These are phyloP conservation scores for Hypoxylon fuscum DNA, from an alignment of 495 filamentous ascomycete species.

Conservation along the genomic window DNA sequence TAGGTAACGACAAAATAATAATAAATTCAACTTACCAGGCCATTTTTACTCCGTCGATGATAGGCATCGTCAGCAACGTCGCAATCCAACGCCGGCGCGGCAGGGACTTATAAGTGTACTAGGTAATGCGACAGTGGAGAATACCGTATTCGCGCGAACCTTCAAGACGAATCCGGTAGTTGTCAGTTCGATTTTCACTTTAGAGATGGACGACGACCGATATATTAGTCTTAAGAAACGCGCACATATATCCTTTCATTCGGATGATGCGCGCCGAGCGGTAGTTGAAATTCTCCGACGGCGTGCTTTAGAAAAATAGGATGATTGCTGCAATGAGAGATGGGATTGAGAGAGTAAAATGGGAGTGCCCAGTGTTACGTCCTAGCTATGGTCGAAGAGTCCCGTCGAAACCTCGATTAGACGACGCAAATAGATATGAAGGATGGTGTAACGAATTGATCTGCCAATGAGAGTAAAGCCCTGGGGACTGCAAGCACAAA, in stretches of 20 bases:
- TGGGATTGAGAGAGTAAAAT: slow-evolving; percentile 25
- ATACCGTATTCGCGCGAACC: slow-evolving; percentile 15
- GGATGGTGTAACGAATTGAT: slow-evolving; percentile 17
- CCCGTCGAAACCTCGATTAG: slow-evolving; percentile 12
- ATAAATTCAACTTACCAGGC: slow-evolving; percentile 59
- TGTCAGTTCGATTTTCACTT: slow-evolving; percentile 5
- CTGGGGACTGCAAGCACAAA: slow-evolving; percentile 1
- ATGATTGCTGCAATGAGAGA: slow-evolving; percentile 8
- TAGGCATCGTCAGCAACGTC: slow-evolving; percentile 54
- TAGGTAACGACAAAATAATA: slow-evolving; percentile 18
- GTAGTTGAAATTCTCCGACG: slow-evolving; percentile 8
- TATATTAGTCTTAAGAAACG: not conserved
- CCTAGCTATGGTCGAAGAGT: slow-evolving; percentile 15
- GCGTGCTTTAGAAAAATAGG: slow-evolving; percentile 6
- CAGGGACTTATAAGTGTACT: slow-evolving; percentile 7
- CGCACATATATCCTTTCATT: slow-evolving; percentile 7
- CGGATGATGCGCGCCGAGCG: slow-evolving; percentile 3
- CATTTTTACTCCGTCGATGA: slow-evolving; percentile 67
- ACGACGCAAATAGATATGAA: no score
- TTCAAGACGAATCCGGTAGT: not conserved
- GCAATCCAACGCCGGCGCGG: slow-evolving; percentile 16
- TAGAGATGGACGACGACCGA: slow-evolving; percentile 10
- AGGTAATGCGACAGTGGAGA: slow-evolving; percentile 1
- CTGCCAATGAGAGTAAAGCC: slow-evolving; percentile 8
- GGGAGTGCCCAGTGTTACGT: slow-evolving; percentile 11